Evolutionary conservation across 352 stramenopile genomes (phyloP).

Genomic region (Phytopythium ostracodes): DNA sequence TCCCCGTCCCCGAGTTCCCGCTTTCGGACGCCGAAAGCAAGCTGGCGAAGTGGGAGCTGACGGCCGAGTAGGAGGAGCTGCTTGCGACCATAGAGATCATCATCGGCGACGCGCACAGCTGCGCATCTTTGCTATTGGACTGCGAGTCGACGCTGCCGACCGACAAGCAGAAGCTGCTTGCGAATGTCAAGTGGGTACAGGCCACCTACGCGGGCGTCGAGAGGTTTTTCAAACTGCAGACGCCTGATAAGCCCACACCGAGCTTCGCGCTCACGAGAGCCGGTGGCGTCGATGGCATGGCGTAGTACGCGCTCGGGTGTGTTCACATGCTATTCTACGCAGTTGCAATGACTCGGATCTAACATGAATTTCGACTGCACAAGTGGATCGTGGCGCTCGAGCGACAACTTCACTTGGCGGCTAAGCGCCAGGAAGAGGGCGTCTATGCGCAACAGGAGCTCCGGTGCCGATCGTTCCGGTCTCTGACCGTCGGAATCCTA

Average conservation of each 20-base stretch:
- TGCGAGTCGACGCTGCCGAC: conserved; percentile 12
- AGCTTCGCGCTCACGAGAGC: conserved; percentile 52
- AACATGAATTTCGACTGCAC: not conserved
- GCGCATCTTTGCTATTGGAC: conserved; percentile 35
- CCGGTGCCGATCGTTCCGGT: conserved; percentile 38
- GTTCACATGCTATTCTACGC: not conserved
- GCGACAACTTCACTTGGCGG: conserved; percentile 53
- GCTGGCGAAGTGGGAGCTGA: conserved; percentile 23
- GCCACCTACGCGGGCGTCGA: conserved; percentile 64
- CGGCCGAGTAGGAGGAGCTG: conserved; percentile 23
- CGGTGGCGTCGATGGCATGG: conserved; percentile 56
- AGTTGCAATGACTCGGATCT: not conserved
- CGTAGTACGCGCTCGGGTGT: conserved; percentile 64
- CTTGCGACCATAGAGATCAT: conserved; percentile 34
- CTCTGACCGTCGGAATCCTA: conserved; percentile 51
- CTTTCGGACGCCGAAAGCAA: conserved; percentile 8
- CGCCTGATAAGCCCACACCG: conserved; percentile 3
- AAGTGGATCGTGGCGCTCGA: conserved; percentile 62
- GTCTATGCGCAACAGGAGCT: conserved; percentile 32
- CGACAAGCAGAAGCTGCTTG: conserved; percentile 27
- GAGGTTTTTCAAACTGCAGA: conserved; percentile 30
- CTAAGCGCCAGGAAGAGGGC: conserved; percentile 29
- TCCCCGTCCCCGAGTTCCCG: conserved; percentile 19
- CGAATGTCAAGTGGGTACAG: conserved; percentile 54
- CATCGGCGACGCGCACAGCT: conserved; percentile 45